phyloP scores from a whole-genome alignment of 257 asterid genomes.

The Solanum dulcamara region DNA sequence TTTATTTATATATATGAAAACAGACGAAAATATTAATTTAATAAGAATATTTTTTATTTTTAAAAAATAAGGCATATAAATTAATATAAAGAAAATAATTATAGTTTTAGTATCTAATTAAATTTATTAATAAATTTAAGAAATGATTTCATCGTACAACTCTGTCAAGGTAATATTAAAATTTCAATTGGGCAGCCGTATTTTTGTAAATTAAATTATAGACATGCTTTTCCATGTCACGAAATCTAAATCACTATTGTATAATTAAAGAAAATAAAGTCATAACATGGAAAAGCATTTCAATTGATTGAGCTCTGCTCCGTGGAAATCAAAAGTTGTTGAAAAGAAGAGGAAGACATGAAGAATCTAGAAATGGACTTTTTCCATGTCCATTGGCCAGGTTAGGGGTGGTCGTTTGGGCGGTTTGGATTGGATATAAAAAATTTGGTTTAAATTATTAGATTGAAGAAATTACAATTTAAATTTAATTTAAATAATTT shows the following conservation, averaged over 20 bases:
- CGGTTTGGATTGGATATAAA: no score
- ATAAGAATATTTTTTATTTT: no score
- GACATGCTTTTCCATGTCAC: neutral
- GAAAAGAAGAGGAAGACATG: slow-evolving; percentile 20
- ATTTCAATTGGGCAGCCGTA: neutral
- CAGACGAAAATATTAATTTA: no score
- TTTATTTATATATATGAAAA: no score
- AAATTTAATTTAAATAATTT: neutral
- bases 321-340: neutral
- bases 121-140: no score
- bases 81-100: no score
- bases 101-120: no score
- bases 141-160: no score
- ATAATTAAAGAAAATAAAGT: neutral
- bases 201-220: neutral
- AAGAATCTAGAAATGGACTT: slow-evolving; percentile 32
- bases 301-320: neutral
- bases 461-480: neutral
- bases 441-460: neutral
- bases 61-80: no score
- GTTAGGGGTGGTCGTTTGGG: neutral
- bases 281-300: neutral
- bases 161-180: no score
- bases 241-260: neutral
- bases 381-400: slow-evolving; percentile 4